These are phyloP conservation scores for Colletotrichum orbiculare DNA, from an alignment of 2,329 filamentous ascomycete genomes.

Conservation along the genomic window DNA sequence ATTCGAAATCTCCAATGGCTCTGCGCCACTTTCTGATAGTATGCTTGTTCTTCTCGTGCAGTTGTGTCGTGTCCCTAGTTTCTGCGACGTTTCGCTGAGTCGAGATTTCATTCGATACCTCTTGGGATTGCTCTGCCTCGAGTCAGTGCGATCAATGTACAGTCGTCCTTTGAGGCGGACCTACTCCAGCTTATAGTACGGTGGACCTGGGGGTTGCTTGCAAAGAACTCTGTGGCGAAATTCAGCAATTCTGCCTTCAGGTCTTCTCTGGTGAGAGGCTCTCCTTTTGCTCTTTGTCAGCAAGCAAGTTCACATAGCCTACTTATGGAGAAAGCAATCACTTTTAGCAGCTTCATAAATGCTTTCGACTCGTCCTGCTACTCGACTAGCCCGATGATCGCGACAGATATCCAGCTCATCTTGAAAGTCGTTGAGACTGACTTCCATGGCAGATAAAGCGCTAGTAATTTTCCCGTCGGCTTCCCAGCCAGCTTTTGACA, in stretches of 20 bases:
- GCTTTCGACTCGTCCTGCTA: neutral
- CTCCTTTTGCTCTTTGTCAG: neutral
- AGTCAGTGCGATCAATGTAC: too few relatives aligned
- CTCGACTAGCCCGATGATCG: neutral
- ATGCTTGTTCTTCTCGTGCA: neutral
- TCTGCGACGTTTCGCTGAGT: too few relatives aligned
- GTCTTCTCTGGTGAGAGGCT: neutral
- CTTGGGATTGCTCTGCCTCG: too few relatives aligned
- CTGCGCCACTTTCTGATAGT: neutral
- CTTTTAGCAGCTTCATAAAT: neutral
- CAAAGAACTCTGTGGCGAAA: neutral
- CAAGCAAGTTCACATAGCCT: neutral
- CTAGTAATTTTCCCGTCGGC: neutral
- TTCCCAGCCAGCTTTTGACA: neutral
- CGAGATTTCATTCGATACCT: too few relatives aligned
- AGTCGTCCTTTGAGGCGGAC: neutral
- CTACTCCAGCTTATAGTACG: neutral
- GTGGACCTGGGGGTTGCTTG: slow-evolving; percentile 1
- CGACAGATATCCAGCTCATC: neutral
- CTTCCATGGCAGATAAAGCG: neutral
- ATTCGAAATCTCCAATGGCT: neutral
- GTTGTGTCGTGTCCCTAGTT: neutral
- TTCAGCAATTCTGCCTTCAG: neutral
- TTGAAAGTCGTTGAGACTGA: neutral
- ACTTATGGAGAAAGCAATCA: neutral